These are phyloP conservation scores for Ramalina peruviana DNA, from an alignment of 495 filamentous ascomycete genomes.

Conservation along the genomic window DNA sequence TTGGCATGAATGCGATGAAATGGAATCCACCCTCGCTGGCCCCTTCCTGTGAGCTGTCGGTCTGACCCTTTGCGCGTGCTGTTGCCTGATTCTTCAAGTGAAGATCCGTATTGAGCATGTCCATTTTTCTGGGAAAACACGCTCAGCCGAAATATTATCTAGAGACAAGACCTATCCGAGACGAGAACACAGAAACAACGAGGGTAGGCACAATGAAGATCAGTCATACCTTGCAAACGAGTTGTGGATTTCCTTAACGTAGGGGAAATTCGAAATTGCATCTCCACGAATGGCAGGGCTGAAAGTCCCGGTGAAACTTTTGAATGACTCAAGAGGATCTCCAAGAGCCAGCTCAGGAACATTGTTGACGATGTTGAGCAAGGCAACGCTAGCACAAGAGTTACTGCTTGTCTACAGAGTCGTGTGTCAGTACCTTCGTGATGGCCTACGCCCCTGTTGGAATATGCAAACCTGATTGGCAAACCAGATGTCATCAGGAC, in stretches of 20 bases:
- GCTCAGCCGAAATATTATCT: background rate
- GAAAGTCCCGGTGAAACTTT: slow-evolving; percentile 50
- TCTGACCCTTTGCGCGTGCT: slow-evolving; percentile 23
- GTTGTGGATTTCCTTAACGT: slow-evolving; percentile 72
- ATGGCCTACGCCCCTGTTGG: background rate
- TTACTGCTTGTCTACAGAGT: slow-evolving; percentile 52
- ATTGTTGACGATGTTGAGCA: slow-evolving; percentile 89
- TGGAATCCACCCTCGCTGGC: slow-evolving; percentile 52
- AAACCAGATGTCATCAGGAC: slow-evolving; percentile 73
- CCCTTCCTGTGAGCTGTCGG: slow-evolving; percentile 21
- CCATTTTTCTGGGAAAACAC: slow-evolving; percentile 41
- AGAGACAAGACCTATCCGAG: background rate
- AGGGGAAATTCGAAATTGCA: slow-evolving; percentile 56
- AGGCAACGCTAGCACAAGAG: slow-evolving; percentile 75
- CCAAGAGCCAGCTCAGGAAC: slow-evolving; percentile 49
- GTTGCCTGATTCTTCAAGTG: slow-evolving; percentile 47
- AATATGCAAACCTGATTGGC: slow-evolving; percentile 58
- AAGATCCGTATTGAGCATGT: slow-evolving; percentile 66
- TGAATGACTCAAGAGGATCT: slow-evolving; percentile 51
- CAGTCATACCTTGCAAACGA: slow-evolving; percentile 59
- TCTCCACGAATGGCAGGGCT: slow-evolving; percentile 62
- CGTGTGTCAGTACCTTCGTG: slow-evolving; percentile 2
- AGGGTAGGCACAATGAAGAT: background rate
- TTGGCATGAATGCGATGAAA: slow-evolving; percentile 81
- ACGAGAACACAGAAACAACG: background rate